Base-by-base conservation (phyloP, 2,329 filamentous ascomycete genomes). In the Curvularia verruculosa region DNA sequence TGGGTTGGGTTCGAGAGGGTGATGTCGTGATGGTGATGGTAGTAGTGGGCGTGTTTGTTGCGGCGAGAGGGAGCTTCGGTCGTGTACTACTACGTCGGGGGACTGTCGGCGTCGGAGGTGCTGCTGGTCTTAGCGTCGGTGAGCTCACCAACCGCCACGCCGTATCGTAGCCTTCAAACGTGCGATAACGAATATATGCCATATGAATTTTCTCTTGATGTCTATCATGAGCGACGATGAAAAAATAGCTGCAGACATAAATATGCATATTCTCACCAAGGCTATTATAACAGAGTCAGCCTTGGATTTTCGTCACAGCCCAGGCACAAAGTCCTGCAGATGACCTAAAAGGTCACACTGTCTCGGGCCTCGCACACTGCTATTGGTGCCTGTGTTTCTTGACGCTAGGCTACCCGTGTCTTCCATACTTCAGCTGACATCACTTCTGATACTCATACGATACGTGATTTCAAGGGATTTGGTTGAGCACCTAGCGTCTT, bases 121-220 rank as follows among this genome's bases (percentile, higher is more conserved):
- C 59, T 47, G 49, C 59, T 47, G 49, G 60, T 41, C 52, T 60
- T 62, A 56, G 65, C 59, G 61, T 55, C 39, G 48, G 58, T 58
- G 58, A 52, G 46, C 50, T 63, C 57, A 63, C 64, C 52, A 63
- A 52, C 43, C 59, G 54, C 66, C 69, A 70, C 21, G 62, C 58
- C 52, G 59, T 58, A 37, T 59, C 63, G 49, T 62, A 70, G 19
- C 74, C 74, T 55, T 76, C 74, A 63, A 76, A 75, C 18, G 67
- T 67, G 48, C 74, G 64, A 59, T 76, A 58, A 54, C 72, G 65
- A 49, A 76, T 73, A 45, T 75, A 75, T 37, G 65, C 58, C 71
- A 75, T 76, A 28, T n/a, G n/a, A 29, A 2, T 51, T 41, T 21
- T 24, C 36, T 48, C 31, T 29, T 9, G 21, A 34, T 34, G 52